Percentiles rank a stretch among this genome's conserved stretches.
phyloP scores from a whole-genome alignment of 1,284 basidiomycete genomes.

The Fistulinella cinereoalba region DNA sequence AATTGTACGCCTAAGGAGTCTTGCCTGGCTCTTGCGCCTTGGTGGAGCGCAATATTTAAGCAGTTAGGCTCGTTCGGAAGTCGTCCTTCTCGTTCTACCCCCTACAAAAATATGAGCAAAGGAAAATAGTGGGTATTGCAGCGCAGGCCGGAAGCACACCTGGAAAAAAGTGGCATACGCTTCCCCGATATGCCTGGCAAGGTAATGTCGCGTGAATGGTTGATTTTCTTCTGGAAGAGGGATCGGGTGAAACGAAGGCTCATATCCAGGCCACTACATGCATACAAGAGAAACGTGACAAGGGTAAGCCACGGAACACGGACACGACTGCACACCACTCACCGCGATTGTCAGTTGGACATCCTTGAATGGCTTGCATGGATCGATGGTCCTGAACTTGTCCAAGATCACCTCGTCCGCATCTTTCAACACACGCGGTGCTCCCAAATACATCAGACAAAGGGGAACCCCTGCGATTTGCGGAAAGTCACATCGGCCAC shows the following conservation, averaged over 20 bases:
- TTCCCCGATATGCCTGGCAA: constrained; percentile 3
- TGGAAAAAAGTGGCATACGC: constrained; percentile 8
- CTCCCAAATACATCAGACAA: not conserved
- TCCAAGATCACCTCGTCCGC: not conserved
- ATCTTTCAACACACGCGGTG: not conserved
- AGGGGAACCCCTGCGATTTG: not conserved
- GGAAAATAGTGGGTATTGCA: not conserved
- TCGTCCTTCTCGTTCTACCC: not conserved
- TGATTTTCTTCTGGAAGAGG: not conserved
- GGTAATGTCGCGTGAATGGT: constrained; percentile 4
- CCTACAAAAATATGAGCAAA: constrained; percentile 2
- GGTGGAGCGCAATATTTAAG: constrained; percentile 17
- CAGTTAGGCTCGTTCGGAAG: not conserved
- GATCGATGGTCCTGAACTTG: not conserved
- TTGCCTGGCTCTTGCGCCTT: not conserved
- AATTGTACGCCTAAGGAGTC: constrained; percentile 16
- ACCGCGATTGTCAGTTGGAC: constrained; percentile 6
- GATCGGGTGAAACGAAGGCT: not conserved
- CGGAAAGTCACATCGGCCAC: too few species aligned
- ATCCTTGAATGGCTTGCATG: not conserved
- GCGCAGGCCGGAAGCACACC: not conserved
- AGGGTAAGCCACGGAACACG: not conserved
- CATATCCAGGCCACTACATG: constrained; percentile 20
- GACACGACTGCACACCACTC: not conserved
- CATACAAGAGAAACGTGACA: not conserved